Evolutionary conservation across 352 stramenopile genomes (phyloP).

Genomic region (Poterioochromonas sp.): DNA sequence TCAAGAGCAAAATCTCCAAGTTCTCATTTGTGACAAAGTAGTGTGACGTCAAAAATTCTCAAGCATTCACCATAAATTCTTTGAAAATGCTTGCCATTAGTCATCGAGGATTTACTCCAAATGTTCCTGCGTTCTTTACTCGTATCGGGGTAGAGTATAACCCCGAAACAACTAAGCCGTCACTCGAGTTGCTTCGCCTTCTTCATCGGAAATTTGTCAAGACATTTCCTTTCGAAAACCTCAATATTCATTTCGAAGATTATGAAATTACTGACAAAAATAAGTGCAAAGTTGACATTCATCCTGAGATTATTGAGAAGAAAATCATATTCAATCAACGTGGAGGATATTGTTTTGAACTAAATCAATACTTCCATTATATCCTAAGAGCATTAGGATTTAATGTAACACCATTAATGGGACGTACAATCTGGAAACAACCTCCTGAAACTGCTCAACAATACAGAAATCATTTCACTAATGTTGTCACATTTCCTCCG

Average conservation of each 20-base stretch:
- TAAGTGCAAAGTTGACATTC: too few relatives aligned
- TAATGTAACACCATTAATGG: neutral
- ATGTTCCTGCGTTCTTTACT: neutral
- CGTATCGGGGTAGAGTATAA: neutral
- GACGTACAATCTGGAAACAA: neutral
- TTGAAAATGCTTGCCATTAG: too few relatives aligned
- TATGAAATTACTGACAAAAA: neutral
- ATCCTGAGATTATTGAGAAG: neutral
- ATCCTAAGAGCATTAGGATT: neutral
- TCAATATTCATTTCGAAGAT: neutral
- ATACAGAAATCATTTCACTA: neutral
- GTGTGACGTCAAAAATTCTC: too few relatives aligned
- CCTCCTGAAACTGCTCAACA: too few relatives aligned
- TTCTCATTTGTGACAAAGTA: too few relatives aligned
- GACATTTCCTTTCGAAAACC: constrained; percentile 20
- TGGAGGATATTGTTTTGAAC: constrained; percentile 27
- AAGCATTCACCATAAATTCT: too few relatives aligned
- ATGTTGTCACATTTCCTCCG: neutral
- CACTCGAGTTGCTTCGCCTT: neutral
- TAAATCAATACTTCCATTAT: neutral
- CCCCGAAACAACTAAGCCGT: neutral
- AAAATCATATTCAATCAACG: neutral
- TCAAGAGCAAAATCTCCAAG: too few relatives aligned
- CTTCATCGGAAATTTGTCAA: neutral
- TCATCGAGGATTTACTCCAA: neutral